Percentiles rank a stretch among this genome's conserved stretches.
Evolutionary conservation across 495 filamentous ascomycete genomes (phyloP).

Genomic region (Hamigera avellanea): DNA sequence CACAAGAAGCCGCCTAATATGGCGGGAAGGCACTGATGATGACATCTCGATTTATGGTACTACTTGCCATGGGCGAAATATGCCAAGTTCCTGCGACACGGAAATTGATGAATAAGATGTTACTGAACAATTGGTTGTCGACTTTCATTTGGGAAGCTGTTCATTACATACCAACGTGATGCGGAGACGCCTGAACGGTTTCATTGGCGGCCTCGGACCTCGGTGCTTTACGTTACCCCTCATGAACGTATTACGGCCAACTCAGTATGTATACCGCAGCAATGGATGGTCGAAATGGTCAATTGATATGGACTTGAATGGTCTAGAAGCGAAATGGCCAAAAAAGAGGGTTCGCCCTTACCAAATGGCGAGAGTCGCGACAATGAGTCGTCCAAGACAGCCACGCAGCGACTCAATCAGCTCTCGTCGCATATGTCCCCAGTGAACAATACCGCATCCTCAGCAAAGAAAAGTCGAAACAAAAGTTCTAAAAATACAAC

Average conservation of each 20-base stretch:
- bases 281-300: too few relatives aligned
- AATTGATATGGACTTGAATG: too few relatives aligned
- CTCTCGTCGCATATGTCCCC: slow-evolving; percentile 21
- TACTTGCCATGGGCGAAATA: too few relatives aligned
- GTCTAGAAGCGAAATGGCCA: slow-evolving; percentile 7
- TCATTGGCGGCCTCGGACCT: slow-evolving; percentile 10
- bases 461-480: slow-evolving; percentile 6
- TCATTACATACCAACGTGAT: too few relatives aligned
- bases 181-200: too few relatives aligned
- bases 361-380: slow-evolving; percentile 3
- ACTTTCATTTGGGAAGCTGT: too few relatives aligned
- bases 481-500: slow-evolving; percentile 9
- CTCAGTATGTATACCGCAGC: neutral
- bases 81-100: too few relatives aligned
- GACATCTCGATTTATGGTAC: slow-evolving; percentile 6
- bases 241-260: slow-evolving; percentile 1
- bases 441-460: neutral
- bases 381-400: slow-evolving; percentile 6
- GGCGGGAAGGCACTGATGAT: slow-evolving; percentile 15
- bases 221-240: slow-evolving; percentile 6
- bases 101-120: too few relatives aligned
- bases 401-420: slow-evolving; percentile 23
- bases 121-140: too few relatives aligned
- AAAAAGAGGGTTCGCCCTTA: slow-evolving; percentile 5
- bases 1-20: slow-evolving; percentile 42